Evolutionary conservation across 2,329 filamentous ascomycete genomes (phyloP).

Genomic region (Beauveria varroae): DNA sequence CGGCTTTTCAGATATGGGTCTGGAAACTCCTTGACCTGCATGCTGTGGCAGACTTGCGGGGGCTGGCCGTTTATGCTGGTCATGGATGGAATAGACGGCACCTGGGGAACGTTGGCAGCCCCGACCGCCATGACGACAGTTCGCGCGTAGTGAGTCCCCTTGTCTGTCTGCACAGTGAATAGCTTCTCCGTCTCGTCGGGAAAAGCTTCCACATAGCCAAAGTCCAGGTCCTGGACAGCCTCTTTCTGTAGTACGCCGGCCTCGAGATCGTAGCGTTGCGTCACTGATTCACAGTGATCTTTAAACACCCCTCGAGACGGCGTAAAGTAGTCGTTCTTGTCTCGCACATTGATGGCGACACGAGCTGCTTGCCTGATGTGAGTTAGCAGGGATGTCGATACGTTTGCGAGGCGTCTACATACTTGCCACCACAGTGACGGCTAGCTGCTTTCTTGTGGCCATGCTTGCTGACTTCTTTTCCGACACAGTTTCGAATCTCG

Average conservation of each 20-base stretch:
- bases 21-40: constrained; percentile 54
- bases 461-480: constrained; percentile 75
- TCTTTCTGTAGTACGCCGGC: constrained; percentile 52
- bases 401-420: constrained; percentile 14
- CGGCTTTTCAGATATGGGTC: constrained; percentile 43
- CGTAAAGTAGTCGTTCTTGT: constrained; percentile 62
- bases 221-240: constrained; percentile 53
- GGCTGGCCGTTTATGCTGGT: constrained; percentile 13
- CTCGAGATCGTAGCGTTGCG: constrained; percentile 42
- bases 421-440: constrained; percentile 34
- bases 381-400: constrained; percentile 13
- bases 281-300: constrained; percentile 53
- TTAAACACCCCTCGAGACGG: constrained; percentile 55
- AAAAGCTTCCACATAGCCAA: constrained; percentile 37
- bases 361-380: constrained; percentile 32
- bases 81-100: constrained; percentile 33
- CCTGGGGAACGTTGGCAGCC: constrained; percentile 52
- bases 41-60: constrained; percentile 52
- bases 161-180: constrained; percentile 57
- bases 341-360: constrained; percentile 55
- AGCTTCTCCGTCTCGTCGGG: constrained; percentile 43
- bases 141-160: constrained; percentile 46
- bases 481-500: constrained; percentile 67
- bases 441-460: constrained; percentile 54
- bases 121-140: constrained; percentile 65